phyloP scores from a whole-genome alignment of 148 eudicot genomes.

The Oxyria digyna region DNA sequence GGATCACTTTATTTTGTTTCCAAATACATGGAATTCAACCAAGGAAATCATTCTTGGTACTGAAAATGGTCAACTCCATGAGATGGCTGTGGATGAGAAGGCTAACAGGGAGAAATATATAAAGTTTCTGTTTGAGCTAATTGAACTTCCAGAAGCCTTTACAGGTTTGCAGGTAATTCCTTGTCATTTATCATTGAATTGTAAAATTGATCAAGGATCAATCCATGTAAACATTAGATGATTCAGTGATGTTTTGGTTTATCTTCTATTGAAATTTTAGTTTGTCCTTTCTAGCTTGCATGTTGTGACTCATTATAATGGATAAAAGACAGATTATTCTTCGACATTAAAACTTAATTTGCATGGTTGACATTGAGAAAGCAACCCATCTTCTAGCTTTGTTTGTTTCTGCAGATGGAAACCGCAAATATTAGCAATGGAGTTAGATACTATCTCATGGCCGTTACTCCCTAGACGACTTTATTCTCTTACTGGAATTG shows the following conservation, averaged over 20 bases:
- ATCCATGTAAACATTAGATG: background rate
- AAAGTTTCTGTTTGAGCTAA: no score
- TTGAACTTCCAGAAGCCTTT: no score
- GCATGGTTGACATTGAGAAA: background rate
- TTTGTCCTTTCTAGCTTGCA: no score
- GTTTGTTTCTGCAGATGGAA: slow-evolving; percentile 63
- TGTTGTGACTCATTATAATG: background rate
- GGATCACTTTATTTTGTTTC: no score
- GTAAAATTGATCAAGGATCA: slow-evolving; percentile 14
- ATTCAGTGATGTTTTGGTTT: background rate
- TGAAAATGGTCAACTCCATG: slow-evolving; percentile 87
- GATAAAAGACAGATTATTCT: no score
- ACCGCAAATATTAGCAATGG: slow-evolving; percentile 62
- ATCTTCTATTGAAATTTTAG: no score
- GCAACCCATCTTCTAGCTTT: background rate
- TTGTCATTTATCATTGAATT: no score
- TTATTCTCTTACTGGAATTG: slow-evolving; percentile 85
- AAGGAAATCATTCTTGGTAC: slow-evolving; percentile 92
- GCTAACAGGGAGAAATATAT: slow-evolving; percentile 90
- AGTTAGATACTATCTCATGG: slow-evolving; percentile 90
- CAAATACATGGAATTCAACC: slow-evolving; percentile 86
- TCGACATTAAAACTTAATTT: no score
- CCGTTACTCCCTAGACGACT: slow-evolving; percentile 91
- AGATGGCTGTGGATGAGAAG: slow-evolving; percentile 88
- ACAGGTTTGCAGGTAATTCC: no score